Conservation (phyloP, 2,329 filamentous ascomycete genomes). For the Sporothrix pseudoabietina region DNA sequence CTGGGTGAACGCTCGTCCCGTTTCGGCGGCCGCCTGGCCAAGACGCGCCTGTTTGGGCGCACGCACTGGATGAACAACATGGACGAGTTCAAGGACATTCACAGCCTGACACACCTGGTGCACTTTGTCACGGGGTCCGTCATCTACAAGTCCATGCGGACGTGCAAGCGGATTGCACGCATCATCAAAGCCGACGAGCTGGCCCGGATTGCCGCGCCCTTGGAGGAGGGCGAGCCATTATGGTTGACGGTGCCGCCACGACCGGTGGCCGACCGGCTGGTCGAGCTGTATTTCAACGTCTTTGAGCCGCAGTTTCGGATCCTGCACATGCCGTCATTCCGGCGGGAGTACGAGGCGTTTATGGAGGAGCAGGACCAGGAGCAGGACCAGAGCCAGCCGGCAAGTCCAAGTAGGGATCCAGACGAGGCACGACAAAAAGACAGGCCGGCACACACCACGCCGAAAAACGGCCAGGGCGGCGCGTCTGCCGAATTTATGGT, state of each 20-base stretch:
- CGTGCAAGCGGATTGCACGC: slow-evolving; percentile 48
- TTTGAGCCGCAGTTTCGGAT: slow-evolving; percentile 58
- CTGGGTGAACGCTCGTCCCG: slow-evolving; percentile 28
- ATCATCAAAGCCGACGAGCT: slow-evolving; percentile 45
- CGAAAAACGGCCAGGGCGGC: slow-evolving; percentile 7
- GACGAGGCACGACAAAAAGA: slow-evolving; percentile 36
- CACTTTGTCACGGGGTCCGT: slow-evolving; percentile 37
- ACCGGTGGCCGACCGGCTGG: slow-evolving; percentile 51
- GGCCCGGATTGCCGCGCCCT: slow-evolving; percentile 14
- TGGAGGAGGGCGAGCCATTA: neutral
- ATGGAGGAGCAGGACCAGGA: slow-evolving; percentile 43
- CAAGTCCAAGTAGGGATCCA: neutral
- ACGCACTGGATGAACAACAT: slow-evolving; percentile 36
- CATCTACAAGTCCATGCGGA: slow-evolving; percentile 38
- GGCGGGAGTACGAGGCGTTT: slow-evolving; percentile 52
- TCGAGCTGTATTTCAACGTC: slow-evolving; percentile 56
- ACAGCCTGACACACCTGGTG: slow-evolving; percentile 39
- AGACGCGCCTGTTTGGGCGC: slow-evolving; percentile 34
- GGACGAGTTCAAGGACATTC: slow-evolving; percentile 33
- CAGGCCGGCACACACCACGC: neutral
- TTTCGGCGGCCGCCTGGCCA: slow-evolving; percentile 33
- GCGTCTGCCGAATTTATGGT: slow-evolving; percentile 44
- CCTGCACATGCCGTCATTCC: slow-evolving; percentile 57
- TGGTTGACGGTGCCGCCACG: slow-evolving; percentile 41
- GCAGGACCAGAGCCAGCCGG: neutral